Evolutionary conservation across 208 protist genomes (phyloP), one percentile per base, ranked within the genome.

Genomic region (Acanthamoeba lenticulata): DNA sequence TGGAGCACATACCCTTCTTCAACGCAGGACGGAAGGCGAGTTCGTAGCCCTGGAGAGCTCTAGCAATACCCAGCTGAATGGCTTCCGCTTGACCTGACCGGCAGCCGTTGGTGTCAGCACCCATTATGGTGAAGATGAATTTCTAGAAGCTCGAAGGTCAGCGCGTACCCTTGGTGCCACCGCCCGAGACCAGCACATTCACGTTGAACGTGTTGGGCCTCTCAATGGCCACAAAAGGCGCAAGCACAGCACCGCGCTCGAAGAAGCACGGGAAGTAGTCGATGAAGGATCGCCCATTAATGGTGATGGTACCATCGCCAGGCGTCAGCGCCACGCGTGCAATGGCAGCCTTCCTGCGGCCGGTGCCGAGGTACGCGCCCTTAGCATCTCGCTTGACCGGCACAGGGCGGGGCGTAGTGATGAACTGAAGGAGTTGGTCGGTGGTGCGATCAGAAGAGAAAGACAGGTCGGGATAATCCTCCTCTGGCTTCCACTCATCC

Each of bases 201-300:
- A 90, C 55, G 83, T 90, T 49, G 40, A 90, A 90, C 34, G 15
- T 47, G 52, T 69, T 69, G 34, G 55, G 52, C 52, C 83, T 60
- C 52, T 90, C 83, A 34, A 90, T 69, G 55, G 83, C 83, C n/a
- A 67, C 52, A 34, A 90, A 90, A 1, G 83, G 83, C 24, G 45
- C 52, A 15, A 90, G 55, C 9, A 90, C 83, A n/a, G 29, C 27
- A 19, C 36, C 52, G 52, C 83, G 45, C 34, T 90, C 52, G 83
- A 90, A 47, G 52, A 90, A 90, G 52, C 27, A 90, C 13, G 83
- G 83, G 83, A 90, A 90, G 49, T 90, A 90, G 27, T 90, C 83
- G 6, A 69, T 29, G 52, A 90, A 69, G 11, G 55, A 45, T 69
- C 83, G 83, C 29, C 55, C 52, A 32, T 90, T 90, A 34, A 90